phyloP scores from a whole-genome alignment of 257 asterid genomes.

The Nicotiana benthamiana region DNA sequence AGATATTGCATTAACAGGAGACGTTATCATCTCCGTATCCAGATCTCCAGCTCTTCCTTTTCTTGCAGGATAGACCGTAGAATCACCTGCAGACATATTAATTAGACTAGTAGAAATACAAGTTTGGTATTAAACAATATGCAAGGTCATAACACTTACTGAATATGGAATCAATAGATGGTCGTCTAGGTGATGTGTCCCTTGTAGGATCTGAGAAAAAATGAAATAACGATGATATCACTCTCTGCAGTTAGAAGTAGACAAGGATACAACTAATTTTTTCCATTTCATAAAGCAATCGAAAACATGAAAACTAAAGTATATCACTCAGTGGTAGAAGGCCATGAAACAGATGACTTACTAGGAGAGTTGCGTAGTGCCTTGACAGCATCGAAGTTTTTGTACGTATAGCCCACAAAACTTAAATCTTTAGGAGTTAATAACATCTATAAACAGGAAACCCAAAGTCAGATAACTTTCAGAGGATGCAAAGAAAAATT shows the following conservation, averaged over 20 bases:
- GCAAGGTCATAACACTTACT: constrained; percentile 28
- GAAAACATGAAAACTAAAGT: neutral
- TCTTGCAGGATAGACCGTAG: constrained; percentile 25
- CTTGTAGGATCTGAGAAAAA: constrained; percentile 32
- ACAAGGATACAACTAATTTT: neutral
- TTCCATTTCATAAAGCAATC: neutral
- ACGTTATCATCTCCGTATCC: constrained; percentile 45
- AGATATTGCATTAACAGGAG: constrained; percentile 48
- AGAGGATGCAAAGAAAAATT: neutral
- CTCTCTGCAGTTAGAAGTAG: neutral
- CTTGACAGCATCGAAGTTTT: constrained; percentile 89
- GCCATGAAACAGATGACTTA: constrained; percentile 15
- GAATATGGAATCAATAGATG: constrained; percentile 52
- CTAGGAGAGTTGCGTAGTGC: constrained; percentile 67
- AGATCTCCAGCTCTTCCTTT: constrained; percentile 37
- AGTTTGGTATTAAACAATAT: neutral
- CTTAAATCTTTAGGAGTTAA: constrained; percentile 71
- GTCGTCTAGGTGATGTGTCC: constrained; percentile 54
- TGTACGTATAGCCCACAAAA: constrained; percentile 90
- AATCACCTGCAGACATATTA: constrained; percentile 27
- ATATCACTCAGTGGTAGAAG: neutral
- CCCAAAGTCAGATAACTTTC: neutral
- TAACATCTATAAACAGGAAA: constrained; percentile 37
- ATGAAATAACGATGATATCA: neutral
- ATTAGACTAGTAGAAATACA: constrained; percentile 3